These are phyloP conservation scores for Prunus mume DNA, from an alignment of 306 rosid genomes.

Conservation along the genomic window DNA sequence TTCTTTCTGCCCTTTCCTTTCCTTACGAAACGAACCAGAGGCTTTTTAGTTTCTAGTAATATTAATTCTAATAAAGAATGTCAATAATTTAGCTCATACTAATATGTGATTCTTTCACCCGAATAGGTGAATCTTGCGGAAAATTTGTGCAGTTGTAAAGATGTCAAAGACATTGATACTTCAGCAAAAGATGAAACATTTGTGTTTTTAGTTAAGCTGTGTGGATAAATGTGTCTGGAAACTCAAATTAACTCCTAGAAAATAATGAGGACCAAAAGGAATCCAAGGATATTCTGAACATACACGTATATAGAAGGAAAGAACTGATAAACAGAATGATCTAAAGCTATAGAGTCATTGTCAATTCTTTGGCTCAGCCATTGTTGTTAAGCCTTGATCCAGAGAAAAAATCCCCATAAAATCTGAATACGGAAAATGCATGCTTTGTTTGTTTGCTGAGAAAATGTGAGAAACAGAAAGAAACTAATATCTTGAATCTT, in stretches of 20 bases:
- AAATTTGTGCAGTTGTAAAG: too few relatives aligned
- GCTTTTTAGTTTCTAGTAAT: too few relatives aligned
- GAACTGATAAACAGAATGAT: neutral
- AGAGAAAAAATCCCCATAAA: neutral
- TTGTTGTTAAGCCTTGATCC: neutral
- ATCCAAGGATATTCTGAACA: neutral
- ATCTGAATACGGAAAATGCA: neutral
- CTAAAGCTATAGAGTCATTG: neutral
- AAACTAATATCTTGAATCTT: neutral
- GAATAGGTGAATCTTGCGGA: too few relatives aligned
- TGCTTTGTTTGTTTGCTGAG: conserved; percentile 1
- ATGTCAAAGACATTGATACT: too few relatives aligned
- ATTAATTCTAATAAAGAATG: neutral
- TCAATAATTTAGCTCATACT: neutral
- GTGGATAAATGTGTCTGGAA: neutral
- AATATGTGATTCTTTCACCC: too few relatives aligned
- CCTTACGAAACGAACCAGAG: neutral
- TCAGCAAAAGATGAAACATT: neutral
- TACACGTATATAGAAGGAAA: neutral
- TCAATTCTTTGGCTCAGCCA: neutral
- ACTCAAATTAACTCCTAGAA: neutral
- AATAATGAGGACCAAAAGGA: neutral
- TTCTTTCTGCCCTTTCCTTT: neutral
- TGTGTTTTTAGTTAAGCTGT: neutral
- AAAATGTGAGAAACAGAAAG: conserved; percentile 8